Evolutionary conservation across 495 filamentous ascomycete species (phyloP).

Genomic region (Penicillium diatomitis): DNA sequence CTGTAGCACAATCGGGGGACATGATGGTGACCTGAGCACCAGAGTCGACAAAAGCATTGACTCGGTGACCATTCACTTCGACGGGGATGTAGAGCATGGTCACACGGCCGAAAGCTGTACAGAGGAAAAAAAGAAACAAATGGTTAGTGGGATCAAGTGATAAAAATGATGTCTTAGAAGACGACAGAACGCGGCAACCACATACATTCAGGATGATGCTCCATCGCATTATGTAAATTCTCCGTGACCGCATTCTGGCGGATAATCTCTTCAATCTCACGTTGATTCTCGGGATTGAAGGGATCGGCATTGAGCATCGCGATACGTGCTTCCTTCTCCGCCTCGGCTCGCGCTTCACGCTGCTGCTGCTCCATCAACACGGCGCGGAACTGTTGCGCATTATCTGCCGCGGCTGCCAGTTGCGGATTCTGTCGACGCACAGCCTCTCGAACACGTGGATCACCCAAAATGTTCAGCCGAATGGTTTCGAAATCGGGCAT

Average conservation of each 20-base stretch:
- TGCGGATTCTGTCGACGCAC: conserved; percentile 62
- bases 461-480: conserved; percentile 70
- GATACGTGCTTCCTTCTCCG: conserved; percentile 71
- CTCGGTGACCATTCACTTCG: conserved; percentile 81
- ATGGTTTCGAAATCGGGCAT: conserved; percentile 70
- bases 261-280: conserved; percentile 94
- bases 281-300: conserved; percentile 82
- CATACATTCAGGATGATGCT: conserved; percentile 91
- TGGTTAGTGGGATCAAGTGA: background rate
- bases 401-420: conserved; percentile 67
- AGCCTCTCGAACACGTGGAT: conserved; percentile 61
- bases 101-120: conserved; percentile 77
- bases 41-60: conserved; percentile 97
- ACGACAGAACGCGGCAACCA: background rate
- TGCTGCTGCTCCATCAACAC: conserved; percentile 55
- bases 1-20: conserved; percentile 84
- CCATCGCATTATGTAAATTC: conserved; percentile 90
- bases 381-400: conserved; percentile 64
- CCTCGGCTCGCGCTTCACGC: conserved; percentile 58
- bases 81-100: conserved; percentile 95
- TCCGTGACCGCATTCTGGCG: conserved; percentile 86
- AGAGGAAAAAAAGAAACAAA: background rate
- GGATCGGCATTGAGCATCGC: conserved; percentile 78
- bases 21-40: conserved; percentile 98
- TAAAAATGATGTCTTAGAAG: background rate